Base-by-base conservation (phyloP, 2,329 filamentous ascomycete genomes). In the Hirsutella minnesotensis region DNA sequence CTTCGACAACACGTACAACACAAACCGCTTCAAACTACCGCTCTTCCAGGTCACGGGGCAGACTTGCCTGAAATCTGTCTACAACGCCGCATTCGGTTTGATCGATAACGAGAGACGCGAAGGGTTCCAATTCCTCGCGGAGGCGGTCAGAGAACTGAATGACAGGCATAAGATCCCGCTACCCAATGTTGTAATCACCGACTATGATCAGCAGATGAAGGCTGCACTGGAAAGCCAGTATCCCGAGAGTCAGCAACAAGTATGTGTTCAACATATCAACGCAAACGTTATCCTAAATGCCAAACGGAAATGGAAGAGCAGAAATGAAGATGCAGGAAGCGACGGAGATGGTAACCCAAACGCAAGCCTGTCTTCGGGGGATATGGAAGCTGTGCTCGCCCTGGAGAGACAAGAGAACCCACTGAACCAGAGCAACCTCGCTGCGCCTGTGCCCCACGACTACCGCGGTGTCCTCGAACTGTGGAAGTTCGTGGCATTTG, bases 11-110 rank as follows among this genome's bases (percentile, higher is more conserved):
- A n/a, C n/a, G n/a, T n/a, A 43, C 29, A 43, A 43, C 16, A 43
- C 41, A 18, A 43, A 43, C 27, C 41, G 36, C 35, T 43, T 43
- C 41, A 43, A 43, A 19, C 36, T 43, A 31, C 41, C 35, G 36
- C 27, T 43, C 27, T 43, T 39, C 37, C 41, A 43, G 40, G 31
- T 41, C 21, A n/a, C n/a, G n/a, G n/a, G n/a, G n/a, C n/a, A n/a
- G n/a, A n/a, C n/a, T n/a, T n/a, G n/a, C n/a, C n/a, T 29, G 27
- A 29, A 41, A 37, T 37, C 34, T 19, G 34, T 37, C n/a, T 37
- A 37, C 34, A 37, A 37, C 34, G 34, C 34, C 34, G 34, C 34
- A 19, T 37, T 37, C 34, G 34, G 34, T 37, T 37, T 37, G 34
- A 37, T 37, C 34, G 34, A 37, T 37, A 37, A 37, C 34, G 34